A percentile compares a stretch with the other conserved stretches of the same genome.
These are phyloP conservation scores for Pachysandra terminalis DNA, from an alignment of 164 flowering plant species.

Conservation along the genomic window DNA sequence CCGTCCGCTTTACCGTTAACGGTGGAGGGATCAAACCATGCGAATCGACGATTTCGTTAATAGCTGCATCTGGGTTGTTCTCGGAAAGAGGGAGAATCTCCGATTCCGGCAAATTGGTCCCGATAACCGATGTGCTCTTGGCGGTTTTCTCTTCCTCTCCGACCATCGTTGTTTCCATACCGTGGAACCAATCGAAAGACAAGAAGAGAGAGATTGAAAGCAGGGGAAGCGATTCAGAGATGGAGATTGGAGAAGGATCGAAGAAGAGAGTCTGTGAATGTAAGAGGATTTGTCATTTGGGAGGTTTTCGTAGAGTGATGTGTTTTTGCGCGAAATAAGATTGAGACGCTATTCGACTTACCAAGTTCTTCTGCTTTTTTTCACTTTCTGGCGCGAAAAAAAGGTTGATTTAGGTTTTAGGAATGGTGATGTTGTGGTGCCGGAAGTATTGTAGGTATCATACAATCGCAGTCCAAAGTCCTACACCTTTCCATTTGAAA, in stretches of 20 bases:
- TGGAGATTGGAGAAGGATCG: not conserved
- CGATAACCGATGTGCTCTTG: constrained; percentile 14
- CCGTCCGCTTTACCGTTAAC: constrained; percentile 23
- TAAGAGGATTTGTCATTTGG: no score
- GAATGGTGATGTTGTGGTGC: no score
- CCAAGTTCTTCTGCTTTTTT: no score
- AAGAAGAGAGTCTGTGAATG: not conserved
- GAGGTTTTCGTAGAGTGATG: not conserved
- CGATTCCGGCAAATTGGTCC: constrained; percentile 17
- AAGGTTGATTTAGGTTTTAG: no score
- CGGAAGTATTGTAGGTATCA: not conserved
- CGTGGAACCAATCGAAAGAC: not conserved
- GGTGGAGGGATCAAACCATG: constrained; percentile 9
- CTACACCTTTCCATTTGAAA: no score
- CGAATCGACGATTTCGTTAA: constrained; percentile 15
- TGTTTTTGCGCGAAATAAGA: constrained; percentile 6
- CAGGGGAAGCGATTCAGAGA: not conserved
- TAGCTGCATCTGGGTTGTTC: constrained; percentile 20
- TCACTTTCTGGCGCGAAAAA: not conserved
- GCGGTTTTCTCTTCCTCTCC: constrained; percentile 5
- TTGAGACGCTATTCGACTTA: not conserved
- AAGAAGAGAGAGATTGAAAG: not conserved
- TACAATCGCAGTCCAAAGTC: not conserved
- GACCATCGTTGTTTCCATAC: not conserved
- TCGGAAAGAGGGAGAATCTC: constrained; percentile 14